Percentiles rank a stretch among this genome's conserved stretches.
Conservation (phyloP, 2,329 filamentous ascomycete species). For the Verticillium nonalfalfae region DNA sequence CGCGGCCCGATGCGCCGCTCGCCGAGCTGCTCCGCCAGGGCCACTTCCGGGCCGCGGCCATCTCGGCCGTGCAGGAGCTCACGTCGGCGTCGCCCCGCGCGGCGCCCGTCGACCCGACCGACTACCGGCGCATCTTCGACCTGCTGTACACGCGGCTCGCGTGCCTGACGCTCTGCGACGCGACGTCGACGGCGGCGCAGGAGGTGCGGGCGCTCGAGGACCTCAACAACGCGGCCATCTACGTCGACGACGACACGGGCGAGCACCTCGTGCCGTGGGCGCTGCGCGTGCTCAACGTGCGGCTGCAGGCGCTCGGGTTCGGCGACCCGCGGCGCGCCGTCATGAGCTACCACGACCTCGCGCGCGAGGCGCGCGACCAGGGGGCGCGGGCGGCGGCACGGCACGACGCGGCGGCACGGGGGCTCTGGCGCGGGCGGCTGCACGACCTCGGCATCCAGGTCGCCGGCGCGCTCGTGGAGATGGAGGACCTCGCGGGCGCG, state of each 20-base stretch:
- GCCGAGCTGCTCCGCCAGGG: constrained; percentile 61
- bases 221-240: constrained; percentile 48
- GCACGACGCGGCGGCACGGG: constrained; percentile 47
- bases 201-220: constrained; percentile 60
- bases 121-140: constrained; percentile 63
- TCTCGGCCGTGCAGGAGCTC: constrained; percentile 56
- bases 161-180: constrained; percentile 73
- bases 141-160: constrained; percentile 77
- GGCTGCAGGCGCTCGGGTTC: constrained; percentile 80
- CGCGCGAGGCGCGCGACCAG: constrained; percentile 63
- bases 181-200: constrained; percentile 61
- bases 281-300: constrained; percentile 73
- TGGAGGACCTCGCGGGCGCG: constrained; percentile 81
- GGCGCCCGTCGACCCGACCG: constrained; percentile 37
- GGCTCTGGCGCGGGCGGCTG: constrained; percentile 66
- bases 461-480: constrained; percentile 66
- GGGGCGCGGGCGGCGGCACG: constrained; percentile 38
- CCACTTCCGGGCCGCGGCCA: constrained; percentile 75
- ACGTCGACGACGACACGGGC: constrained; percentile 45
- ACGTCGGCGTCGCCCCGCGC: constrained; percentile 38
- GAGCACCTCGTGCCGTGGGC: constrained; percentile 78
- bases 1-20: constrained; percentile 58
- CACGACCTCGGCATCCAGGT: constrained; percentile 67
- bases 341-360: constrained; percentile 86
- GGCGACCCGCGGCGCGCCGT: constrained; percentile 78